phyloP scores from a whole-genome alignment of 305 asterid genomes.

The Fraxinus velutina region DNA sequence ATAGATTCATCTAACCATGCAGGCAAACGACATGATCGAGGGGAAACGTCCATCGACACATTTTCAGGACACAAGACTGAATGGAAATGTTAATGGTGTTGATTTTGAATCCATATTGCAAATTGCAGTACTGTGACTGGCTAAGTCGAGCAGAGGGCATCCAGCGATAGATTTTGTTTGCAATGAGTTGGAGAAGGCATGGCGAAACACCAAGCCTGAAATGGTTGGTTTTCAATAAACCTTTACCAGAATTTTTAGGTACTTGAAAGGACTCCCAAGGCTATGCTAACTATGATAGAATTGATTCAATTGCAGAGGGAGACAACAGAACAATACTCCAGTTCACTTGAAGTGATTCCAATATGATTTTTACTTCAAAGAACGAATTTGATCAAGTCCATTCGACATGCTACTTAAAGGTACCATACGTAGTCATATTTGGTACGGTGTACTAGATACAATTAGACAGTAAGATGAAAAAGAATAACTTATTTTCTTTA shows the following conservation, averaged over 20 bases:
- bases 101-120: conserved; percentile 75
- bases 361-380: neutral
- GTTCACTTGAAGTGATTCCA: neutral
- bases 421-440: neutral
- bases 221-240: conserved; percentile 32
- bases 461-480: neutral
- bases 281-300: neutral
- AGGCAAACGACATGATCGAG: conserved; percentile 81
- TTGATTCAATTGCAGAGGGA: neutral
- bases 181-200: conserved; percentile 69
- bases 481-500: neutral
- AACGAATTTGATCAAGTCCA: neutral
- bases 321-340: neutral
- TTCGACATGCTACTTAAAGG: neutral
- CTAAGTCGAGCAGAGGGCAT: conserved; percentile 66
- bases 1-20: conserved; percentile 23
- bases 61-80: conserved; percentile 57
- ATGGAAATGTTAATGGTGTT: conserved; percentile 41
- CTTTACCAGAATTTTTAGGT: neutral
- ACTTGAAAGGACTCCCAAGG: neutral
- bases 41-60: conserved; percentile 55
- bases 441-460: neutral
- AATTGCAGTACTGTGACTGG: conserved; percentile 69
- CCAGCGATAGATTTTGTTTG: conserved; percentile 61
- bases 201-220: conserved; percentile 43